Evolutionary conservation across 345 rosid species (phyloP), one percentile per base, ranked within the genome.

Genomic region (Boechera retrofracta): DNA sequence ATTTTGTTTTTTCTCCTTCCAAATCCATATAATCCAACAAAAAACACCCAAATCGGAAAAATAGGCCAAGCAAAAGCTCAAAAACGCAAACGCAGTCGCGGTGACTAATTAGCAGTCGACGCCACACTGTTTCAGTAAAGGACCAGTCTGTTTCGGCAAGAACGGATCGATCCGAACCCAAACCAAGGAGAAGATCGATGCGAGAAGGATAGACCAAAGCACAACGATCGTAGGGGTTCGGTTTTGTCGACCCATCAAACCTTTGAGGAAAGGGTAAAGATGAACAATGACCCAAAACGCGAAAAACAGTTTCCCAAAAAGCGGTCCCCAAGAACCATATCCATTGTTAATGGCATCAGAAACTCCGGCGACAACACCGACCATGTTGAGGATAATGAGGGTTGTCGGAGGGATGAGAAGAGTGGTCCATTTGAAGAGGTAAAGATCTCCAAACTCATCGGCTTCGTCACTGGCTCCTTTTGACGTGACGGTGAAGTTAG

Each of bases 111-210:
- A 93, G 82, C 98, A 94, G 13, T 94, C 98, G 39, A 94, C 97
- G 0, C 98, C 97, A 72, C 98, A 94, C 76, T 89, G 98, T 71
- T 94, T 94, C 38, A 94, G 87, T 32, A 87, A 74, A 8, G 98
- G 97, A 69, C 97, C 97, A 4, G 87, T 91, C 75, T 86, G 94
- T 81, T 94, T 94, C 1, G 98, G 91, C 87, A 94, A 77, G 83
- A 94, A 94, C 31, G 98, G 97, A 80, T 94, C 98, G 5, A 94
- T 91, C 81, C 98, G 86, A 70, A 91, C 98, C 97, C 98, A 94
- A 56, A 94, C 83, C 36, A 94, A 74, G 0, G 98, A 94, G 90
- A 94, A 94, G 56, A 94, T 94, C 1, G 97, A 94, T 5, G 98
- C 94, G 2, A 94, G 86, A 35, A 94, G 96, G 10, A 94, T 59